Base-by-base conservation (phyloP, 1,284 basidiomycete genomes). In the Ustilago curta region DNA sequence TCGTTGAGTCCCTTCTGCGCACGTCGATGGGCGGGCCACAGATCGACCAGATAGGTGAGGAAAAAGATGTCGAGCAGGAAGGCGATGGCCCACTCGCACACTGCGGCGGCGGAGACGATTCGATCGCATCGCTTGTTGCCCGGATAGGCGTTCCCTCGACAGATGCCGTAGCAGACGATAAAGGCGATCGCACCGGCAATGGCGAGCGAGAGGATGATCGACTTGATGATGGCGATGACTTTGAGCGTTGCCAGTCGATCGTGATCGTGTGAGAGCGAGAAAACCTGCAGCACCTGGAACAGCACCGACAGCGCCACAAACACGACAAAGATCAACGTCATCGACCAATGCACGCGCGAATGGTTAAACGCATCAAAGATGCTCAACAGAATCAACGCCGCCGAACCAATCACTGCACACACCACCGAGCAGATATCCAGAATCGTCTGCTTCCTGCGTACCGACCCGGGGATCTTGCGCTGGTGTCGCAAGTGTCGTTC, bases 281-380 rank as follows among this genome's bases (percentile, higher is more conserved):
- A 85, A 39, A 88, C 78, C 72, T 88, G 86, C 32, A 85, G 80
- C 2, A 86, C 85, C 70, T 88, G 88, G 78, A 86, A 86, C 47
- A 87, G 83, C 32, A 87, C 87, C 14, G 85, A 86, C 16, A 88
- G 61, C 16, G 87, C 88, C 11, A 87, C 83, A 56, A 84, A 85
- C 35, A 87, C 84, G 59, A 88, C 82, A 73, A 88, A 89, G 52
- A 88, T 81, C 18, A 85, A 62, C 0, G 88, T 86, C 84, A 87
- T 86, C 29, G 79, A 76, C 87, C 87, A 88, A 76, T 88, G 88
- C 2, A 87, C 82, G 0, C 59, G 85, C 16, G 83, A 79, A 78
- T 87, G 85, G 75, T 85, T 74, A 80, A 76, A 86, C 2, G 85
- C 83, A 70, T 88, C 74, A 42, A 84, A 83, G 39, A 77, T 59